Evolutionary conservation across 768 basidiomycete species (phyloP), one percentile per base, ranked within the genome.

Genomic region (Mycena chlorophos): DNA sequence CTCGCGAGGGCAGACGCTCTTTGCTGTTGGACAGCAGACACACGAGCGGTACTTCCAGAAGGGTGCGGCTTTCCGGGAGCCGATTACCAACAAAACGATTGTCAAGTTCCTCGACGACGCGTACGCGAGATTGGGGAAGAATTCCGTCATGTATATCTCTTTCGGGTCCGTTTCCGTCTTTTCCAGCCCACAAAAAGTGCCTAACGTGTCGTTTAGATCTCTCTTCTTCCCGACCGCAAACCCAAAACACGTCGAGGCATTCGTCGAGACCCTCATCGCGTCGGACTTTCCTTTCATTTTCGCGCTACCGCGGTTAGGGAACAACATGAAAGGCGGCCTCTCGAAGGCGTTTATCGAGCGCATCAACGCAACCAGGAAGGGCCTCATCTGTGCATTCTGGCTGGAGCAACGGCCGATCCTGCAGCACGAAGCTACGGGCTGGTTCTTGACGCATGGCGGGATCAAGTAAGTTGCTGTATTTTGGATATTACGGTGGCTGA

Each of bases 61-160:
- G 26, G 40, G 51, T 13, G 22, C 16, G 2, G 3, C 29, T n/a
- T n/a, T n/a, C 1, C n/a, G 26, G 1, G 43, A 19, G 17, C 5
- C 37, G 10, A 26, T 31, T 2, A 39, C 49, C 34, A 54, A 58
- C 20, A 16, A 27, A 26, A 3, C 6, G 4, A 34, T 58, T 2
- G 38, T 25, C 12, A 27, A 29, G 19, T 58, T 58, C 25, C 30
- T 58, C 30, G 49, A 54, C 10, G 16, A 25, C 22, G 49, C 49
- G 16, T 47, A 31, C 3, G 49, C 14, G 23, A 54, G 16, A n/a
- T 49, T 54, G n/a, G 57, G 57, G 4, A 12, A 43, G 6, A 54
- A 39, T 12, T 59, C 53, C 13, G 53, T 52, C 19, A 49, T 59
- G 20, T 59, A 54, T 26, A 59, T 59, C 12, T 59, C 57, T 12